phyloP scores from a whole-genome alignment of 2,329 filamentous ascomycete genomes.

The Incumbomyces lentus region DNA sequence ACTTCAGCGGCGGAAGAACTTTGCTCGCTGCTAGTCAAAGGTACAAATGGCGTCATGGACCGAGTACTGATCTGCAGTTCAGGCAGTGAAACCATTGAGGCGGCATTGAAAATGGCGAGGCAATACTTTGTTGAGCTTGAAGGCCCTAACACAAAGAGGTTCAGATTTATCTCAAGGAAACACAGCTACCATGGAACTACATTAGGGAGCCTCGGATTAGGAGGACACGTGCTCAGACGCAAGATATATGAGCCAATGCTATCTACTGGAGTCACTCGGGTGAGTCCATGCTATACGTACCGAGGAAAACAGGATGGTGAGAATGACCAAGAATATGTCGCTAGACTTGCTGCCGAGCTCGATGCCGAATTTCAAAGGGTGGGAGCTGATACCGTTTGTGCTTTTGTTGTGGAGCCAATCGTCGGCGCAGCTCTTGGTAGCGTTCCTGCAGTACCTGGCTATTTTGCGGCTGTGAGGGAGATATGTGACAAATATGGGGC shows the following conservation, averaged over 20 bases:
- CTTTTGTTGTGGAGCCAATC: constrained; percentile 44
- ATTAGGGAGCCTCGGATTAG: constrained; percentile 36
- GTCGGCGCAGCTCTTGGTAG: constrained; percentile 43
- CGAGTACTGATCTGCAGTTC: constrained; percentile 48
- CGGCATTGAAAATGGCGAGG: constrained; percentile 38
- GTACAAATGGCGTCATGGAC: constrained; percentile 43
- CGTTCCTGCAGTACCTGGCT: constrained; percentile 42
- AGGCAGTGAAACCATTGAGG: constrained; percentile 41
- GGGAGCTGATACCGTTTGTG: constrained; percentile 38
- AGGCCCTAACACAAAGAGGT: constrained; percentile 24
- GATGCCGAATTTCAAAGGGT: constrained; percentile 39
- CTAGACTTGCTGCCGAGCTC: constrained; percentile 34
- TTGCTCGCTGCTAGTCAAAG: constrained; percentile 39
- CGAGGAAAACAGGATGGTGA: constrained; percentile 26
- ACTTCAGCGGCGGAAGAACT: constrained; percentile 45
- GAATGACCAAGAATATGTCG: constrained; percentile 32
- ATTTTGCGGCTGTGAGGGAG: constrained; percentile 43
- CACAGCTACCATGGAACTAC: constrained; percentile 45
- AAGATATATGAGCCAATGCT: constrained; percentile 25
- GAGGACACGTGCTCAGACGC: constrained; percentile 26
- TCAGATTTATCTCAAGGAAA: constrained; percentile 35
- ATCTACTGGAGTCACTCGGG: constrained; percentile 10
- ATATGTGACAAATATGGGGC: constrained; percentile 55
- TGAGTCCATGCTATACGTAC: constrained; percentile 30
- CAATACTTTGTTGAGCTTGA: constrained; percentile 42